Base-by-base conservation (phyloP, 2,329 filamentous ascomycete species). In the Neodidymelliopsis sp. region DNA sequence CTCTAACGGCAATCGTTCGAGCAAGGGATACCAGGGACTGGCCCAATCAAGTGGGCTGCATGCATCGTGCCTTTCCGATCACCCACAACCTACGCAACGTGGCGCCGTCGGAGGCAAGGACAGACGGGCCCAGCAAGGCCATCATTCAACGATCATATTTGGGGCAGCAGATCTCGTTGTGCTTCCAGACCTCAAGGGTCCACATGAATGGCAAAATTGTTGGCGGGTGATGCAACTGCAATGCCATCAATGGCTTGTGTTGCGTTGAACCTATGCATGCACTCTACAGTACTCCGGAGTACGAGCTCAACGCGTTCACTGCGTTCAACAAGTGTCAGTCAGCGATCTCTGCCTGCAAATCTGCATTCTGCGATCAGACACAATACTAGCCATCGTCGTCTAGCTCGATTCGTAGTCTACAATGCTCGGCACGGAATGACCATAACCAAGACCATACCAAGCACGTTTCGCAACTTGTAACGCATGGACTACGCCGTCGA, bases 81-180 rank as follows among this genome's bases (percentile, higher is more conserved):
- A 33, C 33, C 41, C 37, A 46, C 33, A 46, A 27, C 28, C 39
- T 43, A 51, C 47, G 48, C 48, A 52, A 52, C 41, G 48, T 52
- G 48, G 48, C 48, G 48, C 37, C 22, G 31, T 42, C 43, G 25
- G 42, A 52, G 36, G 36, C 42, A 52, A 52, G 41, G 41, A 38
- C 41, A 38, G 20, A 38, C 27, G 42, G 31, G 29, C 22, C 25
- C 27, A 39, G 40, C 40, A 31, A 27, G 35, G 24, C 40, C 35
- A 36, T 40, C 20, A 30, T 24, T 30, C 47, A 44, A 50, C 35
- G 19, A 44, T 35, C 24, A 35, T 25, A 19, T 40, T 15, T 50
- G 40, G 47, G 29, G 40, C 29, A 24, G 47, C 47, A 50, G 47
- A 50, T 41, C 47, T 40, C 29, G 22, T 15, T 20, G 24, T 39